These are phyloP conservation scores for Pleodorina starrii DNA, from an alignment of 139 green algal species.

Conservation along the genomic window DNA sequence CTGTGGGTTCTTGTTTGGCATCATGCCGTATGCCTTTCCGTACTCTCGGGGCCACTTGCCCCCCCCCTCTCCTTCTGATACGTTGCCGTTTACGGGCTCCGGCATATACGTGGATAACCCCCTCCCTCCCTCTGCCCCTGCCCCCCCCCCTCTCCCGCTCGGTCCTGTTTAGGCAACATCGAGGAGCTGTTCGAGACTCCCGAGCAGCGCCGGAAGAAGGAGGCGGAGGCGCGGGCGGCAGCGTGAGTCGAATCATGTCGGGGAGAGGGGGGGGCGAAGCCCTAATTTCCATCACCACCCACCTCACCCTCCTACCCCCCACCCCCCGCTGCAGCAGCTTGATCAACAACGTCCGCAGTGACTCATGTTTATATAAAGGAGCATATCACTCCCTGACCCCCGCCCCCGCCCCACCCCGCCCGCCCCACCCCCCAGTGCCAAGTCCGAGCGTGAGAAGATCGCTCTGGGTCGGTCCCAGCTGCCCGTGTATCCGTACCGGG, in stretches of 20 bases:
- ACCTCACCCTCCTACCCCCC: too few species aligned
- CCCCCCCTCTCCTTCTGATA: not conserved
- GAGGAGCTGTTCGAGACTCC: conserved; percentile 31
- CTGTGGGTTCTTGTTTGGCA: too few species aligned
- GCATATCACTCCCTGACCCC: too few species aligned
- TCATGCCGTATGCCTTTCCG: too few species aligned
- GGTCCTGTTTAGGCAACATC: not conserved
- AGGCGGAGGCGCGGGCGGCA: conserved; percentile 9
- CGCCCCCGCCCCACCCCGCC: too few species aligned
- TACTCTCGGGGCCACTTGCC: too few species aligned
- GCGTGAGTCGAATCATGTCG: conserved; percentile 1
- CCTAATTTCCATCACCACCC: too few species aligned
- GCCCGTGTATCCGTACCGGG: conserved; percentile 91
- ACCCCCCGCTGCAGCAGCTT: too few species aligned
- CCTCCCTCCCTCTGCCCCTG: not conserved
- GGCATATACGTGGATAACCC: not conserved
- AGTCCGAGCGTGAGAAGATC: conserved; percentile 83
- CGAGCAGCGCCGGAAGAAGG: conserved; percentile 20
- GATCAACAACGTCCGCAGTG: too few species aligned
- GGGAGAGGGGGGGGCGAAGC: too few species aligned
- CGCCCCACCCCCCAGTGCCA: conserved; percentile 32
- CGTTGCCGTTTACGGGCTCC: not conserved
- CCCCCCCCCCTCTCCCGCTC: not conserved
- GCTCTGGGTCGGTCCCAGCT: conserved; percentile 80
- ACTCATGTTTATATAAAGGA: too few species aligned